phyloP scores from a whole-genome alignment of 2,329 filamentous ascomycete species.

The Nemania abortiva region DNA sequence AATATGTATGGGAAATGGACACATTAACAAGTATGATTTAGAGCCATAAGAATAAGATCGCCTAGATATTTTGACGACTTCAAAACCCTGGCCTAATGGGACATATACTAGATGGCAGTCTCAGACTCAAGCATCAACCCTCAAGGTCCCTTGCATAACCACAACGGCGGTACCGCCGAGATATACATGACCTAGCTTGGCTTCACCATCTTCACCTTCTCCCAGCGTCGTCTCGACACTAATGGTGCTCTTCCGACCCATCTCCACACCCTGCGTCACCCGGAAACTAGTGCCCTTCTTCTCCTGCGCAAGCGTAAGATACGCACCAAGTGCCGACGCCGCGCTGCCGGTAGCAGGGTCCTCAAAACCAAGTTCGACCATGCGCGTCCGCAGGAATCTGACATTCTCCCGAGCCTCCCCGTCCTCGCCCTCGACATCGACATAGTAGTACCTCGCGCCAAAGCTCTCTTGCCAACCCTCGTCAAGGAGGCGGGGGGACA shows the following conservation, averaged over 20 bases:
- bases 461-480: constrained; percentile 68
- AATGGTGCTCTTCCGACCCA: constrained; percentile 70
- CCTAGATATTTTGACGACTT: not conserved
- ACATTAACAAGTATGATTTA: not conserved
- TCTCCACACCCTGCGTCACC: constrained; percentile 75
- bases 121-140: constrained; percentile 40
- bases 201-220: constrained; percentile 21
- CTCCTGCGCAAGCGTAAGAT: constrained; percentile 61
- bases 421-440: constrained; percentile 53
- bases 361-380: constrained; percentile 65
- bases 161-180: constrained; percentile 51
- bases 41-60: not conserved
- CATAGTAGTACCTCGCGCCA: constrained; percentile 70
- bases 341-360: constrained; percentile 75
- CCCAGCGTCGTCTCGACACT: constrained; percentile 57
- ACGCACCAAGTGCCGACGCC: constrained; percentile 67
- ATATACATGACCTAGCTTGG: constrained; percentile 45
- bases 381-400: constrained; percentile 65
- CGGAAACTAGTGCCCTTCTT: constrained; percentile 56
- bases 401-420: constrained; percentile 37
- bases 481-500: constrained; percentile 58
- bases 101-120: not conserved
- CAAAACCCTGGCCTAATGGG: not conserved
- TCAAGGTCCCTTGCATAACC: constrained; percentile 48
- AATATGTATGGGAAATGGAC: not conserved